Base-by-base conservation (phyloP, 192 early-diverging fungal species). In the Coemansia sp. region DNA sequence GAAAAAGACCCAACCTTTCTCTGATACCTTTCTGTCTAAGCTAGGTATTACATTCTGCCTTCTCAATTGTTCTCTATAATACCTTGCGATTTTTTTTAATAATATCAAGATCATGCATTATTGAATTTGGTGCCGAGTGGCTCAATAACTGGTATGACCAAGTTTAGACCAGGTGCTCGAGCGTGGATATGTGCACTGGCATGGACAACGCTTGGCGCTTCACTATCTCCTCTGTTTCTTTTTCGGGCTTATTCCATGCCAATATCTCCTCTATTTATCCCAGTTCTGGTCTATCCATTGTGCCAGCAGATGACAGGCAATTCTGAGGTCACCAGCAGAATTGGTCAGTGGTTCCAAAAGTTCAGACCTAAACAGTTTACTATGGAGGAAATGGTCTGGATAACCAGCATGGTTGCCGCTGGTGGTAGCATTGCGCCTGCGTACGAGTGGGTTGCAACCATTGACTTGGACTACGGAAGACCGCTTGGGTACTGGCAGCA, bases 161-260 rank as follows among this genome's bases (percentile, higher is more conserved):
- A 35, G 13, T 78, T 78, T 67, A 19, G 46, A 28, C 78, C 78
- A 28, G 64, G 78, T 35, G 46, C 43, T 38, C 65, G 60, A 44
- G 70, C 74, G 26, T 81, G 78, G 78, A 30, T 67, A 14, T 76
- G 70, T 35, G 78, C 78, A 5, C 39, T 81, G 35, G 6, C 69
- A 8, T 76, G 75, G 33, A 81, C 74, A 1, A 66, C 74, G 17
- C 50, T 70, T 16, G 65, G 66, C n/a, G 78, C 78, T 1, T 23
- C 70, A 11, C 64, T 80, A 23, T 71, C 78, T 16, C 78, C 78
- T 6, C 70, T 80, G 10, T 80, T 80, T 55, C 65, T 80, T 3
- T 80, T 75, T 62, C 73, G 78, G 4, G 70, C 78, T 9, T 80
- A 80, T 55, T 69, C 69, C 33, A 75, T 80, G 73, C 78, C 78